Evolutionary conservation across 495 filamentous ascomycete species (phyloP).

Genomic region (Patellaria atrata): DNA sequence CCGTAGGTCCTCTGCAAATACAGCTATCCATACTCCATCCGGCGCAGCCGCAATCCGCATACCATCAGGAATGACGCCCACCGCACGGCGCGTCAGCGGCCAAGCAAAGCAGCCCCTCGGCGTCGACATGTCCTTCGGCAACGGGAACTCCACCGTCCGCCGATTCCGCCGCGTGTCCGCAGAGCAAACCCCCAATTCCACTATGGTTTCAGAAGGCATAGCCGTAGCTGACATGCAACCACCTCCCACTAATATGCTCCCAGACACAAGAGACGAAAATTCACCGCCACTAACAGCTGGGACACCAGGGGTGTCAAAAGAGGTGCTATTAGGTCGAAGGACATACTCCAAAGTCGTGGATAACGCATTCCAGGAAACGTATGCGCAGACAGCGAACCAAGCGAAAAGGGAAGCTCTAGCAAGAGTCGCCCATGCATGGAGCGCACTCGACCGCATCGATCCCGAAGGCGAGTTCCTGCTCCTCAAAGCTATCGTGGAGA

Average conservation of each 20-base stretch:
- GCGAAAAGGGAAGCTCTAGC: constrained; percentile 69
- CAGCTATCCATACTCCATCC: neutral
- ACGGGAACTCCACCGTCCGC: constrained; percentile 73
- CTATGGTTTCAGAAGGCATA: no score
- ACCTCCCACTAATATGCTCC: constrained; percentile 22
- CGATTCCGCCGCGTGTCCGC: constrained; percentile 74
- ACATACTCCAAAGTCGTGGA: constrained; percentile 69
- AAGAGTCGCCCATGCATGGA: constrained; percentile 69
- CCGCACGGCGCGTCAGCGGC: constrained; percentile 29
- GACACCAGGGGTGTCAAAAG: constrained; percentile 37
- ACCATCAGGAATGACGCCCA: constrained; percentile 18
- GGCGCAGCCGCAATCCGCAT: constrained; percentile 21
- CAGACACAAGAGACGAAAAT: constrained; percentile 15
- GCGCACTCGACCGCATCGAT: constrained; percentile 67
- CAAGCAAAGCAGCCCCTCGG: constrained; percentile 59
- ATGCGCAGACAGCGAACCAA: constrained; percentile 60
- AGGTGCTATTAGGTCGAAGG: constrained; percentile 61
- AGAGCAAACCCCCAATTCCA: constrained; percentile 14
- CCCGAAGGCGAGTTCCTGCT: constrained; percentile 84
- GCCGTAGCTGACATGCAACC: no score
- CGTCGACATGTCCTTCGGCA: constrained; percentile 79
- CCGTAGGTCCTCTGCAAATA: constrained; percentile 7
- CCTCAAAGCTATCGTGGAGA: constrained; percentile 52
- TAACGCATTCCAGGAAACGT: constrained; percentile 64
- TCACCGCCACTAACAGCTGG: constrained; percentile 11